Percentiles rank a stretch among this genome's conserved stretches.
phyloP scores from a whole-genome alignment of 2,329 filamentous ascomycete species.

The Bipolaris gigantea region DNA sequence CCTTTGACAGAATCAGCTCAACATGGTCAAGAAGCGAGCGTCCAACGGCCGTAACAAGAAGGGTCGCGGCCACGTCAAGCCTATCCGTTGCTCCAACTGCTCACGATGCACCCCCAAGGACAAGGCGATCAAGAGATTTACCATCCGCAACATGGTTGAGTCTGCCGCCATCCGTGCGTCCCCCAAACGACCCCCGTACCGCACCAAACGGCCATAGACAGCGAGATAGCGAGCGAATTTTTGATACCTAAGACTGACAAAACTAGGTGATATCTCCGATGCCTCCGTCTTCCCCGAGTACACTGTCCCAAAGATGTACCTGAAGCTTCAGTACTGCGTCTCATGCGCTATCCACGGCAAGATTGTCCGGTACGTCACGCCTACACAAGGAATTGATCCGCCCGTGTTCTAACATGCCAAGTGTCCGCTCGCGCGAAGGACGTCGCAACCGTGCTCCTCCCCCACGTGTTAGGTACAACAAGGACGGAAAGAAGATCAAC shows the following conservation, averaged over 20 bases:
- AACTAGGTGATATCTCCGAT: slow-evolving; percentile 97
- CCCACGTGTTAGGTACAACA: slow-evolving; percentile 98
- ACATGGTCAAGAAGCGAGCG: slow-evolving; percentile 76
- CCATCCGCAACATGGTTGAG: slow-evolving; percentile 99
- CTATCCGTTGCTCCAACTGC: slow-evolving; percentile 91
- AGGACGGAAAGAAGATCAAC: slow-evolving; percentile 99
- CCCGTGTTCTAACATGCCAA: slow-evolving; percentile 46
- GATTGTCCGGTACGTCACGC: slow-evolving; percentile 92
- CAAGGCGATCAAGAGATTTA: slow-evolving; percentile 99
- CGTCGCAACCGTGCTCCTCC: slow-evolving; percentile 99
- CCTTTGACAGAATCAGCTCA: slow-evolving; percentile 53
- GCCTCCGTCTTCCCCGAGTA: slow-evolving; percentile 99
- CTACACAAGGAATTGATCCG: not conserved
- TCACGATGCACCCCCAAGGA: slow-evolving; percentile 89
- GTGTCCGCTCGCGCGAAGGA: slow-evolving; percentile 94
- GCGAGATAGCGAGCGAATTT: slow-evolving; percentile 5
- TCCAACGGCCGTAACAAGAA: slow-evolving; percentile 98
- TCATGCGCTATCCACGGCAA: slow-evolving; percentile 99
- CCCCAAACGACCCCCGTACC: slow-evolving; percentile 10
- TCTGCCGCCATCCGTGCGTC: slow-evolving; percentile 98
- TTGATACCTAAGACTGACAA: slow-evolving; percentile 26
- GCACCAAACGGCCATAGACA: slow-evolving; percentile 1
- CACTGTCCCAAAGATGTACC: slow-evolving; percentile 99
- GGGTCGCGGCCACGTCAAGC: slow-evolving; percentile 99
- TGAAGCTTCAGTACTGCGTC: slow-evolving; percentile 99